Evolutionary conservation across 2,329 filamentous ascomycete species (phyloP), one percentile per base, ranked within the genome.

Genomic region (Colletotrichum spinosum): DNA sequence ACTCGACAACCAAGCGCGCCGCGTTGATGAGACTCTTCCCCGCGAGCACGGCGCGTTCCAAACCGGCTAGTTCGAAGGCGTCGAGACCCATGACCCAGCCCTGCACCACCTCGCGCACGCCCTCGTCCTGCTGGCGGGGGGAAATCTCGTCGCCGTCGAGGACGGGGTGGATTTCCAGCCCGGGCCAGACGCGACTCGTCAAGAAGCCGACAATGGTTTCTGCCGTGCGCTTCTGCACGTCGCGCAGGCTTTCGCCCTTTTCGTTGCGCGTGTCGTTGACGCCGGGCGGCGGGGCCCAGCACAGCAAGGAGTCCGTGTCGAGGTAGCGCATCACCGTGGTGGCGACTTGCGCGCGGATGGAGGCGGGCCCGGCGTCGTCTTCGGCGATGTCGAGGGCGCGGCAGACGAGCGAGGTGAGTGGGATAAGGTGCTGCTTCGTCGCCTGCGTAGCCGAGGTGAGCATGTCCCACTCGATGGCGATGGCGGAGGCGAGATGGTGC

Each of bases 401-500:
- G 68, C 93, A 93, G 25, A 90, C 84, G 13, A 97, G 86, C 52
- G 93, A 94, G 3, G 94, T 98, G 68, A 99, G 83, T 12, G 96
- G 96, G 70, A 97, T 95, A 52, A 97, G 88, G 79, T 98, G 93
- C 65, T 92, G 88, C 76, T 91, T 92, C 44, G 94, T 86, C 0
- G 94, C 93, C 78, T 98, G 93, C 74, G 94, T 90, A 3, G 92
- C 89, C 12, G 92, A 92, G 33, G 90, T 86, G 67, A 99, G 86
- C 53, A 91, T 84, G 76, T 97, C 94, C 96, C 96, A 99, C 82
- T 99, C 96, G 49, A 97, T 81, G 3, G 95, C 96, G 68, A 99
- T 89, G 61, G 93, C 92, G 49, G 90, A 85, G 33, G 95, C 95
- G 44, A 98, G 90, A 72, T 93, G 87, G 38, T 89, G 89, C 80